Conservation (phyloP, 1,139 yeast genomes). For the Suhomyces panamericanus region DNA sequence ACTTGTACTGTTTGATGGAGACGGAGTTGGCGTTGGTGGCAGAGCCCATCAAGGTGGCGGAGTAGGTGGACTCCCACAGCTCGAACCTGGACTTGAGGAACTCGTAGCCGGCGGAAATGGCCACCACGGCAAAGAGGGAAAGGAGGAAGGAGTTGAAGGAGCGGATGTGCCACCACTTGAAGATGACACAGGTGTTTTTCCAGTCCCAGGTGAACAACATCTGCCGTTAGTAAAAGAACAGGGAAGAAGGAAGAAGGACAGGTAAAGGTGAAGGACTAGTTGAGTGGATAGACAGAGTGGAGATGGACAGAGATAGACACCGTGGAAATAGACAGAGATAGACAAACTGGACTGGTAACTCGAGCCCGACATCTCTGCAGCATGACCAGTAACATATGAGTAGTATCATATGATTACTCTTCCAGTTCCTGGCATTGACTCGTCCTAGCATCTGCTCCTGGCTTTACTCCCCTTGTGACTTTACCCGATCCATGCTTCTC, state of each 20-base stretch:
- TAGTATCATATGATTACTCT: too few species aligned
- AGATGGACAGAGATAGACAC: too few species aligned
- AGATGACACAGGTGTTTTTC: slow-evolving; percentile 68
- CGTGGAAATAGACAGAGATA: too few species aligned
- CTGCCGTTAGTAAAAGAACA: slow-evolving; percentile 19
- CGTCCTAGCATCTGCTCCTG: too few species aligned
- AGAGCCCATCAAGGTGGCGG: slow-evolving; percentile 17
- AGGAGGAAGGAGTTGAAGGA: slow-evolving; percentile 52
- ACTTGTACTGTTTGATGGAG: slow-evolving; percentile 22
- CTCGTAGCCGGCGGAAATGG: slow-evolving; percentile 63
- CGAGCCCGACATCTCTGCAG: too few species aligned
- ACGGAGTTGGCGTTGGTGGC: slow-evolving; percentile 16
- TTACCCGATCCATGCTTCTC: too few species aligned
- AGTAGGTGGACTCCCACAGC: slow-evolving; percentile 29
- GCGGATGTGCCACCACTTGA: slow-evolving; percentile 76
- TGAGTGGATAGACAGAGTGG: too few species aligned
- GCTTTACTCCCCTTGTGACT: too few species aligned
- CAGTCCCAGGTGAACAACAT: slow-evolving; percentile 87
- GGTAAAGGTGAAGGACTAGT: too few species aligned
- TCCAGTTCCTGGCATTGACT: too few species aligned
- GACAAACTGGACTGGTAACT: too few species aligned
- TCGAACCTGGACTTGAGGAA: slow-evolving; percentile 42
- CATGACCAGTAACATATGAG: too few species aligned
- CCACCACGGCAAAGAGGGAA: slow-evolving; percentile 51
- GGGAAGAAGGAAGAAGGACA: neutral